These are phyloP conservation scores for Vicia villosa DNA, from an alignment of 306 rosid species.

Conservation along the genomic window DNA sequence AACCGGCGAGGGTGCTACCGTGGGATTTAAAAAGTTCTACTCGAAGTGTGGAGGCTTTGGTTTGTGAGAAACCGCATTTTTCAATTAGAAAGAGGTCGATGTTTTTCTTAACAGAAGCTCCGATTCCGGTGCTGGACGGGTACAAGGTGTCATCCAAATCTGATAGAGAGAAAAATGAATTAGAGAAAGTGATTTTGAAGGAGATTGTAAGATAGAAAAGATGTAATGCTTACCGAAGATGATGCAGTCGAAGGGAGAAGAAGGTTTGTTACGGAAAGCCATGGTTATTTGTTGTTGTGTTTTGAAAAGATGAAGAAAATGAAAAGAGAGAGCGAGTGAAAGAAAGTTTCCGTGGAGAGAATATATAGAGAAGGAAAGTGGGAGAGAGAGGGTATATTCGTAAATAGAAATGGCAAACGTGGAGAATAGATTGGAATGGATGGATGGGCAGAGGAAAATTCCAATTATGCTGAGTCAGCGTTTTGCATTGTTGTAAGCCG, in stretches of 20 bases:
- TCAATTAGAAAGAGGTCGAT: conserved; percentile 73
- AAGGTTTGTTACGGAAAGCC: conserved; percentile 40
- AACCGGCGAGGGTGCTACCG: conserved; percentile 94
- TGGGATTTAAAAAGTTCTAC: conserved; percentile 76
- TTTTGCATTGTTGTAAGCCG: conserved; percentile 21
- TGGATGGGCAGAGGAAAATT: conserved; percentile 7
- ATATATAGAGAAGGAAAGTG: background rate
- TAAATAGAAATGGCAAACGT: background rate
- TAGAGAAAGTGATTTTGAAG: background rate
- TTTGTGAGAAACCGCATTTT: conserved; percentile 67
- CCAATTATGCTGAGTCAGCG: conserved; percentile 29
- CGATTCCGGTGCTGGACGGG: conserved; percentile 61
- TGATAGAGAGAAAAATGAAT: conserved; percentile 11
- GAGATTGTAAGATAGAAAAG: background rate
- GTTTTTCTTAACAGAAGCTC: conserved; percentile 61
- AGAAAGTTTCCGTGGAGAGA: background rate
- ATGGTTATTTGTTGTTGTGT: conserved; percentile 8
- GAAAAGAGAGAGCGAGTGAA: background rate
- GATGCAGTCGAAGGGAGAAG: conserved; percentile 53
- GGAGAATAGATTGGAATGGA: conserved; percentile 26
- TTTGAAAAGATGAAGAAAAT: background rate
- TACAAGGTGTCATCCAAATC: conserved; percentile 93
- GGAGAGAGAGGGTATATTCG: background rate
- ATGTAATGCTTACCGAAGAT: conserved; percentile 50
- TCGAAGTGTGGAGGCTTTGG: conserved; percentile 62